Percentiles rank a stretch among this genome's conserved stretches.
These are phyloP conservation scores for Prunus campanulata DNA, from an alignment of 306 rosid species.

Conservation along the genomic window DNA sequence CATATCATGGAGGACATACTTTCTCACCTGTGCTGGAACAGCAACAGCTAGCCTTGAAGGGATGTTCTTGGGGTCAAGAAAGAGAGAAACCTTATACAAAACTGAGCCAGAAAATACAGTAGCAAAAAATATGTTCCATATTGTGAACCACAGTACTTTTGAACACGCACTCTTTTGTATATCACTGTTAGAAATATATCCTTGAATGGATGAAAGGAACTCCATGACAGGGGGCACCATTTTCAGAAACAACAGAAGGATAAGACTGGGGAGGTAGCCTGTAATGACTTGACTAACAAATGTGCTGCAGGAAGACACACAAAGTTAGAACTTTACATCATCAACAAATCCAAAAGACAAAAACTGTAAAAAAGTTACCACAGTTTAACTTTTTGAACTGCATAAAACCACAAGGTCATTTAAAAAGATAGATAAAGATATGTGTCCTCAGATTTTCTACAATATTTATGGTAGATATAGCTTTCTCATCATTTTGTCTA, in stretches of 20 bases:
- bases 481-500: background rate
- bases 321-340: conserved; percentile 19
- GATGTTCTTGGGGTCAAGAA: conserved; percentile 72
- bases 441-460: background rate
- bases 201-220: conserved; percentile 91
- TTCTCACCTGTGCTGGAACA: conserved; percentile 91
- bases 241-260: conserved; percentile 81
- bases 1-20: conserved; percentile 19
- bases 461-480: background rate
- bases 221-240: conserved; percentile 80
- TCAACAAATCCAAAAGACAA: background rate
- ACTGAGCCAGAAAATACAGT: conserved; percentile 84
- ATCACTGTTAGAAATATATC: conserved; percentile 65
- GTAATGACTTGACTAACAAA: conserved; percentile 73
- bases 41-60: conserved; percentile 66
- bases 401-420: background rate
- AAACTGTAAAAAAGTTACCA: background rate
- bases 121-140: conserved; percentile 94
- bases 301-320: conserved; percentile 55
- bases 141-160: conserved; percentile 90
- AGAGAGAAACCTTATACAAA: conserved; percentile 43
- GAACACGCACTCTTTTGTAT: conserved; percentile 82
- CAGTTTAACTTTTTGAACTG: background rate
- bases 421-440: background rate
- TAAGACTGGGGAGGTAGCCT: conserved; percentile 94